Conservation (phyloP, 805 yeast genomes). For the Starmera amethionina region DNA sequence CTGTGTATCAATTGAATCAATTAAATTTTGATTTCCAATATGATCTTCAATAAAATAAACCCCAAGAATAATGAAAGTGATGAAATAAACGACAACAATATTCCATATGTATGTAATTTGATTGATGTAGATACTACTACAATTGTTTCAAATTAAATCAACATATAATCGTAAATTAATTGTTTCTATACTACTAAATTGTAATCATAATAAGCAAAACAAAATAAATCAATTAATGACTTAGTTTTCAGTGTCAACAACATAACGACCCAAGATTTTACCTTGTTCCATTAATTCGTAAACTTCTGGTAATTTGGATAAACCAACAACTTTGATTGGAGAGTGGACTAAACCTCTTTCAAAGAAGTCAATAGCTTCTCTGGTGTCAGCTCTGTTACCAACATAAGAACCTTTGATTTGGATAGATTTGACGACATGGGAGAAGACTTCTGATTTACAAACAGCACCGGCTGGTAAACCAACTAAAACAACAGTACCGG, state of each 20-base stretch:
- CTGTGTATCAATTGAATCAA: too few relatives aligned
- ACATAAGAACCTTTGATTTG: slow-evolving; percentile 76
- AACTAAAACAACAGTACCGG: slow-evolving; percentile 64
- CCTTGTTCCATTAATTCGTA: slow-evolving; percentile 77
- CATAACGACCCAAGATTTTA: slow-evolving; percentile 81
- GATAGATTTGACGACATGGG: slow-evolving; percentile 64
- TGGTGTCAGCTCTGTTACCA: slow-evolving; percentile 82
- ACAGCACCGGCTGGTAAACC: slow-evolving; percentile 78
- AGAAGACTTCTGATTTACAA: slow-evolving; percentile 59
- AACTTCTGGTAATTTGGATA: slow-evolving; percentile 59
- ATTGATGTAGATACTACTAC: too few relatives aligned
- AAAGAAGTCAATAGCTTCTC: slow-evolving; percentile 72
- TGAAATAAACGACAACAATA: too few relatives aligned
- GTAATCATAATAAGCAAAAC: too few relatives aligned
- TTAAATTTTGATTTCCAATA: too few relatives aligned
- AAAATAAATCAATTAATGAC: background rate
- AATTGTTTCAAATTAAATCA: too few relatives aligned
- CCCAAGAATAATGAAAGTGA: too few relatives aligned
- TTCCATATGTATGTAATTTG: too few relatives aligned
- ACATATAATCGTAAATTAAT: too few relatives aligned
- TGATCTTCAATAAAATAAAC: too few relatives aligned
- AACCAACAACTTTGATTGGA: slow-evolving; percentile 67
- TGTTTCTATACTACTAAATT: too few relatives aligned
- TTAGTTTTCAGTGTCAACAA: slow-evolving; percentile 65
- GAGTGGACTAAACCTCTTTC: slow-evolving; percentile 61